Percentiles rank a stretch among this genome's conserved stretches.
phyloP scores from a whole-genome alignment of 2,329 filamentous ascomycete genomes.

The Trichoderma hamatum region DNA sequence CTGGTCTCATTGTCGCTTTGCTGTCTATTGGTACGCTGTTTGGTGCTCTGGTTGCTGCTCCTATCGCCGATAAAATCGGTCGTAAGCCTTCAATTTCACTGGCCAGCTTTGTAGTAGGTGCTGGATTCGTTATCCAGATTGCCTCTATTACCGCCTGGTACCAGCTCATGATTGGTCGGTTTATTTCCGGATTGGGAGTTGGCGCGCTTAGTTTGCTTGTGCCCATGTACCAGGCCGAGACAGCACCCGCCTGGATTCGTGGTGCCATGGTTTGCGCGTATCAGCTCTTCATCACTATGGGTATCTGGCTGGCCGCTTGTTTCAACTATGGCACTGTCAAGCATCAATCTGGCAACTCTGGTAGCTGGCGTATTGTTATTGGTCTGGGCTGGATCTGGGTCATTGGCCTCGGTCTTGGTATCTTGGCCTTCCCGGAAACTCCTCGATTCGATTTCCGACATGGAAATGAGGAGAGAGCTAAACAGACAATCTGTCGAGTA shows the following conservation, averaged over 20 bases:
- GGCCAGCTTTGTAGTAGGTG: slow-evolving; percentile 34
- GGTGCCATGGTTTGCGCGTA: slow-evolving; percentile 68
- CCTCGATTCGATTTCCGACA: slow-evolving; percentile 55
- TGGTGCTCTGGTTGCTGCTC: slow-evolving; percentile 62
- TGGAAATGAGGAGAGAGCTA: slow-evolving; percentile 51
- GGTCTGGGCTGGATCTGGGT: slow-evolving; percentile 57
- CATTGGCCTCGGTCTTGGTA: slow-evolving; percentile 51
- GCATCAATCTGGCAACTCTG: slow-evolving; percentile 49
- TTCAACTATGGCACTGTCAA: slow-evolving; percentile 64
- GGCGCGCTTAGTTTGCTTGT: slow-evolving; percentile 66
- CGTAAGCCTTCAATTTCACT: slow-evolving; percentile 66
- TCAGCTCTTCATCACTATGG: slow-evolving; percentile 73
- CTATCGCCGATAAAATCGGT: slow-evolving; percentile 66
- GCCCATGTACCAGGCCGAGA: slow-evolving; percentile 77
- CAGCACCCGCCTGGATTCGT: slow-evolving; percentile 66
- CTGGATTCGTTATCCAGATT: slow-evolving; percentile 65
- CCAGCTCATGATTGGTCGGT: slow-evolving; percentile 67
- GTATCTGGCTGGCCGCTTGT: slow-evolving; percentile 63
- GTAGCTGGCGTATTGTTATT: slow-evolving; percentile 64
- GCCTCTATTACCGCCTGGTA: slow-evolving; percentile 59
- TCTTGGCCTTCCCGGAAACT: slow-evolving; percentile 56
- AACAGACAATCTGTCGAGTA: slow-evolving; percentile 51
- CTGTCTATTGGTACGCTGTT: slow-evolving; percentile 63
- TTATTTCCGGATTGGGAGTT: slow-evolving; percentile 68
- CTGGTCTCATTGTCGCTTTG: slow-evolving; percentile 62